Conservation (phyloP, 768 basidiomycete species). For the Hortiboletus flavorubellus region DNA sequence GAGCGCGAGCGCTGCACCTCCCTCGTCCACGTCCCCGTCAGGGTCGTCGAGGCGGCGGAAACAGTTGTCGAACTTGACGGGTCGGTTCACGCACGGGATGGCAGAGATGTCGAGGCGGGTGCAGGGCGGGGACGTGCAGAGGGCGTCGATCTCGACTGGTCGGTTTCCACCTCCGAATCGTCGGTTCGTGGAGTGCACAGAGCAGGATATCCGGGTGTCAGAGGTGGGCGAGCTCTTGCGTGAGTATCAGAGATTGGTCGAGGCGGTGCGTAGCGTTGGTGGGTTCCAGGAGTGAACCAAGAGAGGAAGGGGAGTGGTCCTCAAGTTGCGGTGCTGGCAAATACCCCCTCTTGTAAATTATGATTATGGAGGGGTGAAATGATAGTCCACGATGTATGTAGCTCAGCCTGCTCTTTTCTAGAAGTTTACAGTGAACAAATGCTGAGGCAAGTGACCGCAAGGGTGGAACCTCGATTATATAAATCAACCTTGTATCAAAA, state of each 20-base stretch:
- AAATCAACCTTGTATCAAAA: constrained; percentile 46
- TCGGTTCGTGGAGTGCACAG: constrained; percentile 67
- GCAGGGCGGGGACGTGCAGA: constrained; percentile 28
- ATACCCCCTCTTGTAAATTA: too few relatives aligned
- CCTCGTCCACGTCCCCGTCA: neutral
- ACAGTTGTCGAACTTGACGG: constrained; percentile 46
- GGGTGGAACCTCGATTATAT: neutral
- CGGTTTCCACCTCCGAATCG: constrained; percentile 59
- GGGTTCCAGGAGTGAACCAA: constrained; percentile 32
- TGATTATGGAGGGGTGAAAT: too few relatives aligned
- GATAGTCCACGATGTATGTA: too few relatives aligned
- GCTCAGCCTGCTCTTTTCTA: too few relatives aligned
- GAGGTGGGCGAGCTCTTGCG: constrained; percentile 78
- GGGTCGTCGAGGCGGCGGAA: constrained; percentile 50
- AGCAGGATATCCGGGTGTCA: constrained; percentile 74
- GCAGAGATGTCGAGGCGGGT: constrained; percentile 52
- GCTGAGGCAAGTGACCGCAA: neutral
- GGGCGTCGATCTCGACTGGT: constrained; percentile 35
- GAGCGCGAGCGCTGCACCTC: neutral
- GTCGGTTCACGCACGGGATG: constrained; percentile 71
- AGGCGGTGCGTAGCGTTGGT: constrained; percentile 55
- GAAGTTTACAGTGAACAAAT: neutral
- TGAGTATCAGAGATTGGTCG: constrained; percentile 80
- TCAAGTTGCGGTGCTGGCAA: too few relatives aligned
- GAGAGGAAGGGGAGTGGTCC: too few relatives aligned